Evolutionary conservation across 768 basidiomycete species (phyloP), one percentile per base, ranked within the genome.

Genomic region (Lactarius evosmus): DNA sequence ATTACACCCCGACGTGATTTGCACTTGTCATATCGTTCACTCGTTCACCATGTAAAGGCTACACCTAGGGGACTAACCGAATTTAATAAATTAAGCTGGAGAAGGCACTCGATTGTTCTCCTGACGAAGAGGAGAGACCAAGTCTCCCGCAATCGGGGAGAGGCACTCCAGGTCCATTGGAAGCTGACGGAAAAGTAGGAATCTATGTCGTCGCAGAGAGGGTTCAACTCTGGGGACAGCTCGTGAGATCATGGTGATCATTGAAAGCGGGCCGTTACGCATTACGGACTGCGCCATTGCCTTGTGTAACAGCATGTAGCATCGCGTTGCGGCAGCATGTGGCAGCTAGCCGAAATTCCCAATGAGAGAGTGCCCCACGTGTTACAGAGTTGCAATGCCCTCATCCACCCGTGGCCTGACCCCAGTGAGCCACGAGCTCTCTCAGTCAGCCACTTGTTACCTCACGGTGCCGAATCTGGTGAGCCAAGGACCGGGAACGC

Each of bases 1-100:
- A 84, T 56, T 90, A 83, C 41, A 56, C 30, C 6, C 49, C 64
- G 16, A 29, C 38, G 11, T 65, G 32, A 61, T 60, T n/a, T 25
- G 30, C 36, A 8, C 1, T 17, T 27, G 8, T 5, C 14, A 12
- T 46, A 30, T 8, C 29, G 44, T 53, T 52, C 25, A 5, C 27
- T 34, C 3, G 5, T 55, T 29, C 30, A 22, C n/a, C 38, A 30
- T 52, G 27, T 36, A 16, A 32, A 27, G 17, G 44, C 22, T 3
- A 25, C 29, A 36, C 27, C 11, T n/a, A 29, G 19, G 12, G 19
- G 25, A 32, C n/a, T 2, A 25, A 27, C 11, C 3, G 12, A 19
- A 30, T 7, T 17, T 30, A 33, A 29, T 27, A n/a, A n/a, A n/a
- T 50, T 25, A n/a, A n/a, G 27, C 40, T 16, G 19, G 17, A 19